Percentiles rank a stretch among this genome's conserved stretches.
Evolutionary conservation across 2,329 filamentous ascomycete genomes (phyloP).

Genomic region (Rasamsonia emersonii): DNA sequence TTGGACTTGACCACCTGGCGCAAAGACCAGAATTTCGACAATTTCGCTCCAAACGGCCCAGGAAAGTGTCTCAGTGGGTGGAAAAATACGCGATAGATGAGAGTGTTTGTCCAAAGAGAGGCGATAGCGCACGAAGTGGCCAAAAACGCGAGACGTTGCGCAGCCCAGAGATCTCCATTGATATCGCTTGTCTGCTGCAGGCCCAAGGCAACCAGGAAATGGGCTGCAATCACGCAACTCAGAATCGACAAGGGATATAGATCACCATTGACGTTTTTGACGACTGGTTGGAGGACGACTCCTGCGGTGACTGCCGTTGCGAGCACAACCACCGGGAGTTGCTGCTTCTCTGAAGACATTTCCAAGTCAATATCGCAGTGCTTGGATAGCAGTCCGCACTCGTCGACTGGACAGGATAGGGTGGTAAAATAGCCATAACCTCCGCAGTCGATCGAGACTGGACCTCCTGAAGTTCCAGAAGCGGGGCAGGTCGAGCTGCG

Average conservation of each 20-base stretch:
- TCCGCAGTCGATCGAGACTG: no score
- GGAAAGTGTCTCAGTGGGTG: slow-evolving; percentile 16
- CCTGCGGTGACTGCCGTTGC: background rate
- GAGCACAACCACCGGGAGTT: no score
- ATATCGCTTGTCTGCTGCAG: background rate
- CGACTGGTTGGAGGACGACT: background rate
- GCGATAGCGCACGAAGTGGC: background rate
- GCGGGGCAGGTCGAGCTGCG: no score
- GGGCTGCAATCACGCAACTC: background rate
- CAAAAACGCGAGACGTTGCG: background rate
- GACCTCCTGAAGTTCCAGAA: no score
- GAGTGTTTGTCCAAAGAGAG: slow-evolving; percentile 2
- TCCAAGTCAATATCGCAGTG: no score
- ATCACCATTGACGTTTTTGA: slow-evolving; percentile 1
- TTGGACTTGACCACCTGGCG: no score
- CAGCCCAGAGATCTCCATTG: background rate
- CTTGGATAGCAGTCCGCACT: no score
- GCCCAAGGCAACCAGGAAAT: background rate
- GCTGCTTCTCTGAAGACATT: no score
- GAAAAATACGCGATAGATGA: slow-evolving; percentile 14
- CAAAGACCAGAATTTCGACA: slow-evolving; percentile 4
- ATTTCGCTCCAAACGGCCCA: background rate
- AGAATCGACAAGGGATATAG: background rate
- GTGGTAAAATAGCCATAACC: no score
- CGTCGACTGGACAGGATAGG: no score